A percentile compares a stretch with the other conserved stretches of the same genome.
phyloP scores from a whole-genome alignment of 257 asterid species.

The Perilla frutescens region DNA sequence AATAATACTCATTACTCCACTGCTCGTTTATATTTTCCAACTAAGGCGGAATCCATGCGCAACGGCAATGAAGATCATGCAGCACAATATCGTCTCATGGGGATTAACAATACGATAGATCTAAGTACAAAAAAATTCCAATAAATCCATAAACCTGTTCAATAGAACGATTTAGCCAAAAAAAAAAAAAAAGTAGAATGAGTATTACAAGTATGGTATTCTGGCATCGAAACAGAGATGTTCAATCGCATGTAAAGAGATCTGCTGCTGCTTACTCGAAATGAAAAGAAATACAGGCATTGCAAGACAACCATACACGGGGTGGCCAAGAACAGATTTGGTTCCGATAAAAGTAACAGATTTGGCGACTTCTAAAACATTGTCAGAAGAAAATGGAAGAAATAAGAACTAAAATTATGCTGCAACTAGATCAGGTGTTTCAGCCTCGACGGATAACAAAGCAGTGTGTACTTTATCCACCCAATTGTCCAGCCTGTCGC shows the following conservation, averaged over 20 bases:
- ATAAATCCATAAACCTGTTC: not conserved
- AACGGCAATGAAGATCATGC: too few species aligned
- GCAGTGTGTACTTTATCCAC: slow-evolving; percentile 88
- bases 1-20: too few species aligned
- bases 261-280: slow-evolving; percentile 27
- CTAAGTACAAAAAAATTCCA: not conserved
- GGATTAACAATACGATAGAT: not conserved
- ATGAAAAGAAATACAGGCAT: slow-evolving; percentile 27
- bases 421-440: slow-evolving; percentile 93
- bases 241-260: slow-evolving; percentile 19
- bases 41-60: too few species aligned
- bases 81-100: too few species aligned
- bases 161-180: slow-evolving; percentile 13
- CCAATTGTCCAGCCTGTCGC: slow-evolving; percentile 86
- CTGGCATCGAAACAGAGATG: slow-evolving; percentile 17
- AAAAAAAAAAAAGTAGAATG: slow-evolving; percentile 4
- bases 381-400: slow-evolving; percentile 17
- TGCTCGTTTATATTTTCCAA: too few species aligned
- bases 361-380: slow-evolving; percentile 34
- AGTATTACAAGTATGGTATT: slow-evolving; percentile 29
- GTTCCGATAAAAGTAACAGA: slow-evolving; percentile 22
- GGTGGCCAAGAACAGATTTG: slow-evolving; percentile 22
- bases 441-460: slow-evolving; percentile 91
- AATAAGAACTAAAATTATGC: slow-evolving; percentile 47
- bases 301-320: slow-evolving; percentile 24